Evolutionary conservation across 805 yeast species (phyloP).

Genomic region (Brettanomyces bruxellensis): DNA sequence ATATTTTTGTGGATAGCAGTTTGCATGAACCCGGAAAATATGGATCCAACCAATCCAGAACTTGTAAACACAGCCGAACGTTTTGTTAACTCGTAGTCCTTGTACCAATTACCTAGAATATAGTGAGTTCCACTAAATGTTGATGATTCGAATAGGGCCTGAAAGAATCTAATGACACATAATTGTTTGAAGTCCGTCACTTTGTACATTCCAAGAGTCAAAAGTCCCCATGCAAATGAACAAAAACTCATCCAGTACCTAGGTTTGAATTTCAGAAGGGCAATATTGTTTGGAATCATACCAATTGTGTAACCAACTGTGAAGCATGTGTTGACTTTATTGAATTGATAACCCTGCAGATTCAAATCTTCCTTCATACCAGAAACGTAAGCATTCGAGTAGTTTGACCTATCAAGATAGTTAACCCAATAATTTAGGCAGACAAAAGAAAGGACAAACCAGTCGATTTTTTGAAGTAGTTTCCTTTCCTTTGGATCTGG

Average conservation of each 20-base stretch:
- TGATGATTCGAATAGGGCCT: slow-evolving; percentile 49
- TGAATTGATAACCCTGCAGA: slow-evolving; percentile 21
- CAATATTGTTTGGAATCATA: slow-evolving; percentile 47
- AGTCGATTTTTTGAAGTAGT: slow-evolving; percentile 7
- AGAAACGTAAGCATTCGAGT: slow-evolving; percentile 49
- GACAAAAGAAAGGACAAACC: slow-evolving; percentile 26
- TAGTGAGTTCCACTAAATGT: slow-evolving; percentile 57
- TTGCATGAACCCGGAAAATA: slow-evolving; percentile 54
- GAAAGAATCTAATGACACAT: slow-evolving; percentile 48
- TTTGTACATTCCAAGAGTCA: slow-evolving; percentile 43
- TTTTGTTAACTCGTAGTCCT: slow-evolving; percentile 44
- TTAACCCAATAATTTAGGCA: slow-evolving; percentile 25
- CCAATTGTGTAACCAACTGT: slow-evolving; percentile 47
- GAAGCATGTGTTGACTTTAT: slow-evolving; percentile 9
- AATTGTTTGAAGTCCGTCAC: slow-evolving; percentile 37
- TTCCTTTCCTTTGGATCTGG: slow-evolving; percentile 3
- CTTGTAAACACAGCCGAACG: slow-evolving; percentile 52
- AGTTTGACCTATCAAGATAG: slow-evolving; percentile 29
- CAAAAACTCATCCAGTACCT: slow-evolving; percentile 46
- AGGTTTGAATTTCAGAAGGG: slow-evolving; percentile 32
- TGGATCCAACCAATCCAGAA: slow-evolving; percentile 52
- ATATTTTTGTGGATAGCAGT: slow-evolving; percentile 39
- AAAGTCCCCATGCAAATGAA: slow-evolving; percentile 47
- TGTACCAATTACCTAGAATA: slow-evolving; percentile 47
- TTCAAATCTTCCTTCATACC: slow-evolving; percentile 36